phyloP scores from a whole-genome alignment of 805 yeast genomes.

The Cyberlindnera mississippiensis region DNA sequence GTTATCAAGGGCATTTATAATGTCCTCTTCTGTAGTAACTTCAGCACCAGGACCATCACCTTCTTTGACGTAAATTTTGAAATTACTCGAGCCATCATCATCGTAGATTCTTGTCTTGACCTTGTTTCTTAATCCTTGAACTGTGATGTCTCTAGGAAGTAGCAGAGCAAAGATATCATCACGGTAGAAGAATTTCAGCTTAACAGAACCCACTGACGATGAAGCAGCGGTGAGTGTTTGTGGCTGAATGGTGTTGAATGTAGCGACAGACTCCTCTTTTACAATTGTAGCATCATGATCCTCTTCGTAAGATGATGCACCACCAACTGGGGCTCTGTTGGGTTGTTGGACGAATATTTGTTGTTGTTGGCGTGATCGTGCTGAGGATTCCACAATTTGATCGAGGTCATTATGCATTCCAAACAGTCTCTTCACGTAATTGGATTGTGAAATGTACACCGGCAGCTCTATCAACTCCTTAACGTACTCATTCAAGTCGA shows the following conservation, averaged over 20 bases:
- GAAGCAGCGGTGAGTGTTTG: constrained; percentile 5
- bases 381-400: constrained; percentile 18
- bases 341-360: constrained; percentile 10
- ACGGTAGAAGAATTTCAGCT: constrained; percentile 71
- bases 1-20: constrained; percentile 30
- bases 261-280: constrained; percentile 24
- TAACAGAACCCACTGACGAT: constrained; percentile 30
- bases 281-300: constrained; percentile 29
- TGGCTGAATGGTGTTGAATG: constrained; percentile 15
- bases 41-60: constrained; percentile 32
- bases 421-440: constrained; percentile 67
- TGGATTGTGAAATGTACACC: constrained; percentile 63
- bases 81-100: constrained; percentile 27
- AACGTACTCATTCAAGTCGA: constrained; percentile 53
- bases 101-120: constrained; percentile 48
- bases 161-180: constrained; percentile 78
- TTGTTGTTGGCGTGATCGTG: background rate
- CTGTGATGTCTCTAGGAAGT: constrained; percentile 44
- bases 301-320: constrained; percentile 6
- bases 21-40: constrained; percentile 32
- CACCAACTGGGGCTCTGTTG: constrained; percentile 4
- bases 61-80: constrained; percentile 33
- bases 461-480: constrained; percentile 68
- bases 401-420: constrained; percentile 41
- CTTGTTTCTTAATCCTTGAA: constrained; percentile 47